These are phyloP conservation scores for Cymbopogon citratus DNA, from an alignment of 176 grass and related monocot species.

Conservation along the genomic window DNA sequence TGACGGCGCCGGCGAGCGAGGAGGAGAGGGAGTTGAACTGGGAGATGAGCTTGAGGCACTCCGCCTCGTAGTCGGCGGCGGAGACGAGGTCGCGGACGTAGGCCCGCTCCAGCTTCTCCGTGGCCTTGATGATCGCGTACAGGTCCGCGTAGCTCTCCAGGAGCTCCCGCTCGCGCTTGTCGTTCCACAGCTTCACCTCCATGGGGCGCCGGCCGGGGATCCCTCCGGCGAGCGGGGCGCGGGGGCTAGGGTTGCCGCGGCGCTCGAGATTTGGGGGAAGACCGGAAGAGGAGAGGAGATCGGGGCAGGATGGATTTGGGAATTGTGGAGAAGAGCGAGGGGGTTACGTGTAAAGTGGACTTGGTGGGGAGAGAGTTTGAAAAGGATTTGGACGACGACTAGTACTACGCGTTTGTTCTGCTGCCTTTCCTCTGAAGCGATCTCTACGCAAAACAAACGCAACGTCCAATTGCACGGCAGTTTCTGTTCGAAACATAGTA, in stretches of 20 bases:
- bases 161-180: conserved; percentile 87
- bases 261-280: conserved; percentile 1
- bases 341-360: conserved; percentile 25
- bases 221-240: conserved; percentile 12
- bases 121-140: conserved; percentile 89
- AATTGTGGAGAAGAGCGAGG: background rate
- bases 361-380: background rate
- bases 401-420: background rate
- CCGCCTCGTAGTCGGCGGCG: conserved; percentile 85
- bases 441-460: background rate
- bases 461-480: too few species aligned
- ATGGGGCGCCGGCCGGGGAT: conserved; percentile 1
- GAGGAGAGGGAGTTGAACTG: conserved; percentile 89
- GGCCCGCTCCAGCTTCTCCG: conserved; percentile 94
- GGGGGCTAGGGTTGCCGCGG: conserved; percentile 37
- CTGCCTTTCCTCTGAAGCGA: background rate
- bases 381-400: background rate
- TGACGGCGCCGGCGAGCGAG: conserved; percentile 65
- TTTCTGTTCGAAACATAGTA: too few species aligned
- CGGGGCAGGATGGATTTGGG: background rate
- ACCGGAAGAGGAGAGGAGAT: background rate
- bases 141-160: conserved; percentile 93
- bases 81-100: conserved; percentile 94
- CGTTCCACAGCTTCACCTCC: conserved; percentile 93
- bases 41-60: conserved; percentile 95